Percentiles rank a stretch among this genome's conserved stretches.
Evolutionary conservation across 202 grass and related monocot genomes (phyloP).

Genomic region (Hordeum pubiflorum): DNA sequence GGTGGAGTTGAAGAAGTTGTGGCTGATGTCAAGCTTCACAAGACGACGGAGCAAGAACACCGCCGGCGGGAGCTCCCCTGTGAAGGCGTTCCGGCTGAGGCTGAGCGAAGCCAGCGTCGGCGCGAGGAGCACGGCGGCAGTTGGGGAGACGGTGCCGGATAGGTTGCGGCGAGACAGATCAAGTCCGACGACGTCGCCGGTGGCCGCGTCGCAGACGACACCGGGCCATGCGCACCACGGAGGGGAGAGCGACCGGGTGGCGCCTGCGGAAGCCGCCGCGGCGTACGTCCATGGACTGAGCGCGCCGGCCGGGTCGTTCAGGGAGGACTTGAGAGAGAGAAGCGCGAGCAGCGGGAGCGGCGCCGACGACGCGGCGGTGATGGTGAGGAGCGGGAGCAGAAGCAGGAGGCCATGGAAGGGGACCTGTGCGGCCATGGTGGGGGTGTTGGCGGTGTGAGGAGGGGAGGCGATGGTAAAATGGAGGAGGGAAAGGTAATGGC

Average conservation of each 20-base stretch:
- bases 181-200: conserved; percentile 38
- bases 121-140: conserved; percentile 45
- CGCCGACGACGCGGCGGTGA: conserved; percentile 44
- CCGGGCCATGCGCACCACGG: conserved; percentile 84
- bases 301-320: conserved; percentile 43
- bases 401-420: conserved; percentile 30
- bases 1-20: conserved; percentile 71
- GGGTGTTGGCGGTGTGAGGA: background rate
- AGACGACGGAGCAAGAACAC: conserved; percentile 55
- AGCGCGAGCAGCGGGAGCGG: conserved; percentile 59
- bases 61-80: conserved; percentile 28
- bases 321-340: conserved; percentile 54
- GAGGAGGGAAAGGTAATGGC: conserved; percentile 31
- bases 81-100: conserved; percentile 63
- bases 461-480: conserved; percentile 44
- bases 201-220: conserved; percentile 42
- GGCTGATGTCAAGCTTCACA: conserved; percentile 55
- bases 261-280: conserved; percentile 2
- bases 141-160: conserved; percentile 46
- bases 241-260: conserved; percentile 25
- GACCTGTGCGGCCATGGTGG: background rate
- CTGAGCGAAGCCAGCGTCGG: conserved; percentile 55
- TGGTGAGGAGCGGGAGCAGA: conserved; percentile 28
- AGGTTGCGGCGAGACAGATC: conserved; percentile 81
- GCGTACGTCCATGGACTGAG: conserved; percentile 68